Base-by-base conservation (phyloP, 1,284 basidiomycete genomes). In the Somion occarium region DNA sequence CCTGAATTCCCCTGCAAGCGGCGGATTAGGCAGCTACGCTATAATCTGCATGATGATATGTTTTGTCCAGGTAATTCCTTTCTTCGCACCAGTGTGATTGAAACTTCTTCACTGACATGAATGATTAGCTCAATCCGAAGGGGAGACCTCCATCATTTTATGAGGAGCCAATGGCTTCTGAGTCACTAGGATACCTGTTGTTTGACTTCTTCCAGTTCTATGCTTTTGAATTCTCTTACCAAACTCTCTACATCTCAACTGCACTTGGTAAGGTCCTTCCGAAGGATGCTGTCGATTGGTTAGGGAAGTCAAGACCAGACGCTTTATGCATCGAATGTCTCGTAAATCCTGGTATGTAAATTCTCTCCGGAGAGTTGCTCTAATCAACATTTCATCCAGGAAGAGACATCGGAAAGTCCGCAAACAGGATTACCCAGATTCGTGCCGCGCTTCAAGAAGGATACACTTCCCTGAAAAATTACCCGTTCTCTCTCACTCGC, bases 1-100 rank as follows among this genome's bases (percentile, higher is more conserved):
- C 3, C 78, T 93, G 67, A 87, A 88, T 63, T 83, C 88, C 60
- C 85, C 91, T 2, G 83, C 80, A 44, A 78, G 76, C 4, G 79
- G 82, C 15, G 88, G 89, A 0, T 63, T 93, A 7, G 85, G 88
- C 20, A 87, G 85, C 66, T 93, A 91, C 68, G 79, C 80, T 7
- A 73, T 88, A 49, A 85, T 84, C 39, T 83, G 82, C 58, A 71
- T 91, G 63, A 82, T 82, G 44, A 80, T 91, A 56, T 83, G 75
- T 55, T 91, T 92, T 61, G 69, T 93, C 5, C 86, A 92, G 70
- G 83, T 85, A 39, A 49, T 73, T 64, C 9, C 38, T 43, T 37
- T 13, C 34, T 7, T 49, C 20, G 20, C 46, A 24, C 30, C 15
- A 34, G 30, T 34, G 15, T 7, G 30, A 7, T 7, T 15, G 30